Evolutionary conservation across 345 rosid genomes (phyloP).

Genomic region (Eutrema japonicum): DNA sequence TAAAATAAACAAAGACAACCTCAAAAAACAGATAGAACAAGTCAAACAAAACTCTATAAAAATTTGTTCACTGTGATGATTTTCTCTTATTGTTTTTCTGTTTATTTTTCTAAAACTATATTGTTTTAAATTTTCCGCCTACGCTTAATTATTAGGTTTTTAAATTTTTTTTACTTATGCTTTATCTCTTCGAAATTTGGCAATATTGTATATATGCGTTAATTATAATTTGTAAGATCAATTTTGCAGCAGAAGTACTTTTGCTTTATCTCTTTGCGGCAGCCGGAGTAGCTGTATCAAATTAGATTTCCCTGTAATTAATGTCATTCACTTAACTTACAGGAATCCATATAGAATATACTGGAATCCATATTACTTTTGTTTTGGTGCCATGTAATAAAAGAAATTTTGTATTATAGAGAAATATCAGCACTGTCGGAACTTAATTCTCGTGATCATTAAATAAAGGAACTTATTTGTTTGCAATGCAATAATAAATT

Average conservation of each 20-base stretch:
- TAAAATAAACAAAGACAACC: too few relatives aligned
- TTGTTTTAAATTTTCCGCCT: not conserved
- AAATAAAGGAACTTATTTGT: not conserved
- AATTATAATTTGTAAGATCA: not conserved
- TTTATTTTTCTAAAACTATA: not conserved
- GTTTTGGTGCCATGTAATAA: too few relatives aligned
- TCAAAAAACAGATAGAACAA: too few relatives aligned
- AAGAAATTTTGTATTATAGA: not conserved
- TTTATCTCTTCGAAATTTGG: not conserved
- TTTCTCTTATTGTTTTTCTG: not conserved
- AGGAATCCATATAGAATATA: not conserved
- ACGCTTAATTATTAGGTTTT: not conserved
- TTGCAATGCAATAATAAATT: constrained; percentile 2
- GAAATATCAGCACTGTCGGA: constrained; percentile 18
- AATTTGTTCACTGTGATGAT: constrained; percentile 18
- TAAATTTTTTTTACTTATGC: too few relatives aligned
- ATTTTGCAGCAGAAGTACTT: not conserved
- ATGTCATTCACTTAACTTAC: not conserved
- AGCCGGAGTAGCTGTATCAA: not conserved
- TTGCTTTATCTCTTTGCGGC: not conserved
- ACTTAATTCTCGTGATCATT: constrained; percentile 14
- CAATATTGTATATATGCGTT: not conserved
- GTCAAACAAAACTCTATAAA: too few relatives aligned
- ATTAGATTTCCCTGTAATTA: not conserved
- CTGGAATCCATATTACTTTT: too few relatives aligned